A percentile compares a stretch with the other conserved stretches of the same genome.
These are phyloP conservation scores for Talaromyces sp. DNA, from an alignment of 2,329 filamentous ascomycete species.

Conservation along the genomic window DNA sequence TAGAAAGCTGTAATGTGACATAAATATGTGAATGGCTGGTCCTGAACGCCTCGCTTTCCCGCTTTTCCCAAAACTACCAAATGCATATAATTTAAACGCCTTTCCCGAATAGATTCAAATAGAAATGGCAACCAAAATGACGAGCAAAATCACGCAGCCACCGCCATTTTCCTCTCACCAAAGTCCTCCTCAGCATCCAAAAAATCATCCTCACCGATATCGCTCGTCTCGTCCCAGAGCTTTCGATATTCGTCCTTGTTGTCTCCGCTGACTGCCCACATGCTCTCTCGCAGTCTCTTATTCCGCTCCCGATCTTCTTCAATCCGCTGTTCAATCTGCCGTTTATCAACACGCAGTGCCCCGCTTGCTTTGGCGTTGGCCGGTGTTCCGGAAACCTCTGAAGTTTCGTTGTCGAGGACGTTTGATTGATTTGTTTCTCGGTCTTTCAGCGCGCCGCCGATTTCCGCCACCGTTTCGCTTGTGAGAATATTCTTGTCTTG, in stretches of 20 bases:
- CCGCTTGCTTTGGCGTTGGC: conserved; percentile 29
- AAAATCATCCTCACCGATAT: conserved; percentile 81
- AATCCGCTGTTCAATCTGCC: conserved; percentile 89
- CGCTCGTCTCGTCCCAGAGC: conserved; percentile 81
- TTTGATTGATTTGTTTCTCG: conserved; percentile 62
- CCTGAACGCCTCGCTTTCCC: neutral
- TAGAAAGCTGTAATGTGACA: no score
- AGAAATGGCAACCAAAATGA: neutral
- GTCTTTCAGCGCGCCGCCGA: conserved; percentile 76
- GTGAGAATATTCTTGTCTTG: conserved; percentile 67
- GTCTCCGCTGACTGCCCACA: conserved; percentile 75
- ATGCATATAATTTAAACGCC: neutral
- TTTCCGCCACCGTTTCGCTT: conserved; percentile 67
- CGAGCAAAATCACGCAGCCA: conserved; percentile 15
- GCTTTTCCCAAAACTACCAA: neutral
- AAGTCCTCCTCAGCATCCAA: conserved; percentile 69
- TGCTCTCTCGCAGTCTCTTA: conserved; percentile 83
- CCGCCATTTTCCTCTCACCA: conserved; percentile 43
- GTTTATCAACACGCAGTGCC: conserved; percentile 61
- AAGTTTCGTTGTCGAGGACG: conserved; percentile 43
- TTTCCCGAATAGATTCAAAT: neutral
- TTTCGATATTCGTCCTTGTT: conserved; percentile 67
- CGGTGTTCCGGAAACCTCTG: conserved; percentile 26
- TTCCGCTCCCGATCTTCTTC: conserved; percentile 95
- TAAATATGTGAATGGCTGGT: neutral